Evolutionary conservation across 2,329 filamentous ascomycete species (phyloP).

Genomic region (Eurotiales sp.): DNA sequence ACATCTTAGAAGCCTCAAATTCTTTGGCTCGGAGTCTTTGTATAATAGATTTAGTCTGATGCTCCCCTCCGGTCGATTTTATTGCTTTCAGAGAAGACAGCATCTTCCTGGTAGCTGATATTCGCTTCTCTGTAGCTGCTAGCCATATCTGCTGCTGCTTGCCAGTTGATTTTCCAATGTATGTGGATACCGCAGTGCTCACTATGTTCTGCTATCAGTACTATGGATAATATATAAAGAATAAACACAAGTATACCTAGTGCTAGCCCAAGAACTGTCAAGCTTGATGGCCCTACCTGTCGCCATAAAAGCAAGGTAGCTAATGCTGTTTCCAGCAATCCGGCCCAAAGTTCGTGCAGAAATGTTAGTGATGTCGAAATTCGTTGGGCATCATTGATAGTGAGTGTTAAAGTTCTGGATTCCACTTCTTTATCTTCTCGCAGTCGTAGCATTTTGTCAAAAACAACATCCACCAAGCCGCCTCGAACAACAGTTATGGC

Average conservation of each 20-base stretch:
- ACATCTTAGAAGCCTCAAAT: constrained; percentile 1
- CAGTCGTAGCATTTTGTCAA: constrained; percentile 4
- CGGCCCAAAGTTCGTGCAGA: constrained; percentile 1
- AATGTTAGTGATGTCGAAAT: background rate
- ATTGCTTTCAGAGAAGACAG: constrained; percentile 2
- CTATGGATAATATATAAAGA: background rate
- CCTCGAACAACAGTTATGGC: background rate
- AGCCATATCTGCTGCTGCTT: constrained; percentile 3
- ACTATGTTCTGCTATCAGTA: background rate
- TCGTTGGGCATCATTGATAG: constrained; percentile 2
- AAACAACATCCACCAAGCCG: background rate
- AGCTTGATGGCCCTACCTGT: constrained; percentile 1
- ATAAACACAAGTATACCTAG: background rate
- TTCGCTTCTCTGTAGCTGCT: constrained; percentile 1
- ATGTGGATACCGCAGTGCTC: constrained; percentile 1
- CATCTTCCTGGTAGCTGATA: constrained; percentile 2
- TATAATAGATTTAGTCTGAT: background rate
- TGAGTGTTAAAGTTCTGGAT: constrained; percentile 1
- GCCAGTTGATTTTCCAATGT: background rate
- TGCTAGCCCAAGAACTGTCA: constrained; percentile 4
- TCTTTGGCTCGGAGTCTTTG: constrained; percentile 1
- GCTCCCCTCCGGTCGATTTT: background rate
- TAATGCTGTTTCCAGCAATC: constrained; percentile 1
- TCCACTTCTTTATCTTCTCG: constrained; percentile 1
- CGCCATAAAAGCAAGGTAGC: constrained; percentile 1